A percentile compares a stretch with the other conserved stretches of the same genome.
Evolutionary conservation across 2,329 filamentous ascomycete genomes (phyloP).

Genomic region (Karstenula rhodostoma): DNA sequence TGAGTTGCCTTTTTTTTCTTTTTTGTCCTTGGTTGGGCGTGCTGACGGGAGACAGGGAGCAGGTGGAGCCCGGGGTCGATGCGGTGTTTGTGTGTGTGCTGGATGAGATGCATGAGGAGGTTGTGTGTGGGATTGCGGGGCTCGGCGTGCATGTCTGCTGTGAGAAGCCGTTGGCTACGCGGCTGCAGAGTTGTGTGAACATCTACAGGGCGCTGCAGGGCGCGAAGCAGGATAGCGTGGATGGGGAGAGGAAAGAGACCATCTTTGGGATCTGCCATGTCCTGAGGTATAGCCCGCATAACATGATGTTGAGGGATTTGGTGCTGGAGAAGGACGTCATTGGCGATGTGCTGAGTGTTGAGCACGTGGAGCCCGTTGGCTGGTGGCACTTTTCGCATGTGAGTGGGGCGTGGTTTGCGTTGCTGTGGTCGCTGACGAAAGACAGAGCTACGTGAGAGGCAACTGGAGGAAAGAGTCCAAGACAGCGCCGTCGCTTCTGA

Average conservation of each 20-base stretch:
- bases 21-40: not conserved
- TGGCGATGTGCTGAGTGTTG: constrained; percentile 83
- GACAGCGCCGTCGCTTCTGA: constrained; percentile 83
- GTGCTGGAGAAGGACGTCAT: constrained; percentile 78
- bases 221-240: constrained; percentile 24
- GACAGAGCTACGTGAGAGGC: constrained; percentile 60
- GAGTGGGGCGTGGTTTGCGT: not conserved
- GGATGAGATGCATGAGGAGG: constrained; percentile 87
- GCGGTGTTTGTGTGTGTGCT: constrained; percentile 77
- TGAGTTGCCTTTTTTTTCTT: not conserved
- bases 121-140: constrained; percentile 76
- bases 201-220: constrained; percentile 69
- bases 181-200: constrained; percentile 76
- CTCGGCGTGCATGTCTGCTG: constrained; percentile 83
- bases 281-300: constrained; percentile 90
- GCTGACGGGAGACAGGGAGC: constrained; percentile 8
- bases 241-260: constrained; percentile 33
- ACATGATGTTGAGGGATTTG: constrained; percentile 81
- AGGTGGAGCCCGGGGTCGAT: constrained; percentile 53
- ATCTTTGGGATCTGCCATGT: constrained; percentile 96
- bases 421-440: not conserved
- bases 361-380: constrained; percentile 93
- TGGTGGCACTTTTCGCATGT: constrained; percentile 85
- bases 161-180: constrained; percentile 91
- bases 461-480: constrained; percentile 88